Evolutionary conservation across 2,329 filamentous ascomycete genomes (phyloP), one percentile per base, ranked within the genome.

Genomic region (Cladophialophora bantiana): DNA sequence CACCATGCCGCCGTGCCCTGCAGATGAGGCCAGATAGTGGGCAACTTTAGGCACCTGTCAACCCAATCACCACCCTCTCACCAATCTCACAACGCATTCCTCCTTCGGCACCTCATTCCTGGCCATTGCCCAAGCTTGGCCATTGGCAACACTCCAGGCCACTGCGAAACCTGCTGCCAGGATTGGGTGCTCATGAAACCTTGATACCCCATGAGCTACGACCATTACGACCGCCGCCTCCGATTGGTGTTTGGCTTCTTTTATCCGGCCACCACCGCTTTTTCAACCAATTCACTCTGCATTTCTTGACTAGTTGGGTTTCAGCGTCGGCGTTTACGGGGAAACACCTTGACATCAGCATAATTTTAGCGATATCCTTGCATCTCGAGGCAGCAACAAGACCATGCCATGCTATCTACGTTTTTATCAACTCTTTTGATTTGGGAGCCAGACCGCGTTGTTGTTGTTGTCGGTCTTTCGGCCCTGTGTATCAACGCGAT

Each of bases 1-100:
- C 68, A 70, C 68, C 63, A 65, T 64, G 66, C 59, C 59, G 63
- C 53, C 55, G 15, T 59, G 42, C 65, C 65, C 66, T 68, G 68
- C 68, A 68, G 66, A 63, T 62, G 57, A 63, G 45, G 59, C 36
- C 36, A 58, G 64, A 62, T 69, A 65, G 18, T 26, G 20, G 20
- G 26, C 55, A 26, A 56, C 35, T 53, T 9, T 15, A 34, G 5
- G 32, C 48, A 38, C 38, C 35, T 52, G 26, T 40, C 34, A 32
- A 35, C 26, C 50, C 42, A 62, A 40, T 61, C 56, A 62, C 35
- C 50, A 59, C 52, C 42, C 48, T 48, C 45, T 35, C 58, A 52
- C 34, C 52, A 66, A 31, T 45, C 7, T 35, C 36, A 35, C 50
- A 26, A 35, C 50, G 20, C 60, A 48, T 62, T 56, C 50, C 18